A percentile compares a stretch with the other conserved stretches of the same genome.
phyloP scores from a whole-genome alignment of 2,329 filamentous ascomycete genomes.

The Paracamarosporium sp. region DNA sequence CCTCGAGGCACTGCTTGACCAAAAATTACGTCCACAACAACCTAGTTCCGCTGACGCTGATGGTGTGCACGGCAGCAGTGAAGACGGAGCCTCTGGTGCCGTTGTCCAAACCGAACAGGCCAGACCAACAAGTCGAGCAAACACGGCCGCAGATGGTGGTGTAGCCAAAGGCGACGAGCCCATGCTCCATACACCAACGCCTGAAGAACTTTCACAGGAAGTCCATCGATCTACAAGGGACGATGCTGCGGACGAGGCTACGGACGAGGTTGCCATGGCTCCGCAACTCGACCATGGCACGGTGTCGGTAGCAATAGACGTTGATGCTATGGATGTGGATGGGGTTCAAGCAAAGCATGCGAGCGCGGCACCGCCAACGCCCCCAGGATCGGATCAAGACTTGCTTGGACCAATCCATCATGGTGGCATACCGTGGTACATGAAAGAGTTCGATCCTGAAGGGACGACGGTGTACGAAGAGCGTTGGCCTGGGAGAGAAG shows the following conservation, averaged over 20 bases:
- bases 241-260: conserved; percentile 42
- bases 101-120: not conserved
- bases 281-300: conserved; percentile 41
- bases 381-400: conserved; percentile 64
- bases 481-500: conserved; percentile 74
- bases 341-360: conserved; percentile 16
- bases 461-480: conserved; percentile 82
- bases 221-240: conserved; percentile 37
- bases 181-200: conserved; percentile 42
- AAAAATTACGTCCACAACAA: conserved; percentile 64
- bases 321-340: conserved; percentile 31
- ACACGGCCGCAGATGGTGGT: not conserved
- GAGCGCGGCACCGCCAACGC: conserved; percentile 63
- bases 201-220: conserved; percentile 40
- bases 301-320: conserved; percentile 21
- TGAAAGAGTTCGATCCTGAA: conserved; percentile 77
- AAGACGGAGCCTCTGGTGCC: conserved; percentile 17
- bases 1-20: conserved; percentile 75
- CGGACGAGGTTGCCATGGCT: conserved; percentile 45
- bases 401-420: conserved; percentile 52
- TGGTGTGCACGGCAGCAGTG: conserved; percentile 29
- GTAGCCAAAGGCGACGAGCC: conserved; percentile 25
- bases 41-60: conserved; percentile 28
- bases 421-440: conserved; percentile 88
- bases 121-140: conserved; percentile 14